Conservation (phyloP, 2,329 filamentous ascomycete genomes). For the Pestalotiopsis sp. region DNA sequence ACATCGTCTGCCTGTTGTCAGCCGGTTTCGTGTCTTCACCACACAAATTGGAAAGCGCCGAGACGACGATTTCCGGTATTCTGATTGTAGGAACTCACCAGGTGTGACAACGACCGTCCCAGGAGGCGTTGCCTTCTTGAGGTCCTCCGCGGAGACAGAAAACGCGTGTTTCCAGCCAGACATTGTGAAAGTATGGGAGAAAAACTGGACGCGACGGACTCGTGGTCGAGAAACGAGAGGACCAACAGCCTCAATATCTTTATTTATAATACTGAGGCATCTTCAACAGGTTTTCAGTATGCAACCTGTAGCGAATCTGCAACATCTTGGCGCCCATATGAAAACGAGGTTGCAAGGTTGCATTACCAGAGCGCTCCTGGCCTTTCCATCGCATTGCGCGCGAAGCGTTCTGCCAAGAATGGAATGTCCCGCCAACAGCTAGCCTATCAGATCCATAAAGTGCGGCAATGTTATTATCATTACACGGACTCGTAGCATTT, state of each 20-base stretch:
- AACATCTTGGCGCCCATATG: not conserved
- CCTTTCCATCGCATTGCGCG: not conserved
- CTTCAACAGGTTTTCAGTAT: not conserved
- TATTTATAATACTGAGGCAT: not conserved
- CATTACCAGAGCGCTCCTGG: not conserved
- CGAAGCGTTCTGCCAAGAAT: not conserved
- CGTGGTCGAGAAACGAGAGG: not conserved
- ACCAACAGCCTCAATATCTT: not conserved
- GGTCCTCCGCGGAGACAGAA: slow-evolving; percentile 19
- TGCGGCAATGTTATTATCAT: not conserved
- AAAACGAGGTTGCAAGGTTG: not conserved
- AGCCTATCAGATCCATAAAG: not conserved
- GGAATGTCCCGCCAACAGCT: not conserved
- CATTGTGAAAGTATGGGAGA: not conserved
- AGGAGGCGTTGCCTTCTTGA: slow-evolving; percentile 17
- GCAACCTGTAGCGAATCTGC: not conserved
- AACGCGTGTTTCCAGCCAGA: slow-evolving; percentile 22
- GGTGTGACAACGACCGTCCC: slow-evolving; percentile 10
- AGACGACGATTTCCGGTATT: not conserved
- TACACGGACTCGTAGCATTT: not conserved
- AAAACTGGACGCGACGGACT: not conserved
- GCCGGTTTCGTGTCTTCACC: not conserved
- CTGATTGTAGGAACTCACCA: not conserved
- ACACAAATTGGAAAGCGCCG: not conserved
- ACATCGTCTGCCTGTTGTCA: not conserved